phyloP scores from a whole-genome alignment of 2,329 filamentous ascomycete species.

The Calonectria hawksworthii region DNA sequence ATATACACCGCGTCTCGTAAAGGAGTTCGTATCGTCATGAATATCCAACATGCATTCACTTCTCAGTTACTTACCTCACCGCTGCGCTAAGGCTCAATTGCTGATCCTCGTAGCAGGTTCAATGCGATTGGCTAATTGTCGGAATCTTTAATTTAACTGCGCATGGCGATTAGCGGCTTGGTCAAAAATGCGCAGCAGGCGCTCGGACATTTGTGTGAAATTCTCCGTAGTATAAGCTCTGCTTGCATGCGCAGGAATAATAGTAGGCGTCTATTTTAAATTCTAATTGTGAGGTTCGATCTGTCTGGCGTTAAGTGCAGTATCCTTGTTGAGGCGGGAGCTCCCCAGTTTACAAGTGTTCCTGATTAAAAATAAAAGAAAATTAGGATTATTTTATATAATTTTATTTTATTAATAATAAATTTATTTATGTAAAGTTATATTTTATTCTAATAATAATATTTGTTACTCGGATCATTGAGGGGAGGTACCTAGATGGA shows the following conservation, averaged over 20 bases:
- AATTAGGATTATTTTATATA: no score
- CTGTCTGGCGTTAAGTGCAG: no score
- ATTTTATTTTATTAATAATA: no score
- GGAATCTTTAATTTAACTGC: not conserved
- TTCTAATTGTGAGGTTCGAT: not conserved
- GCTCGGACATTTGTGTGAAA: not conserved
- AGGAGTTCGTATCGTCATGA: not conserved
- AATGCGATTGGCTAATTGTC: not conserved
- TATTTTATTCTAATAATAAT: no score
- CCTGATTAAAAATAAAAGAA: no score
- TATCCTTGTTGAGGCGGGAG: no score
- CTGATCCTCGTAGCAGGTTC: not conserved
- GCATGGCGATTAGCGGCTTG: not conserved
- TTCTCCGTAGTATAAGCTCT: not conserved
- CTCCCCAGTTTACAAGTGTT: no score
- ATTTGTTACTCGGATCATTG: no score
- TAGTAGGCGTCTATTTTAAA: not conserved
- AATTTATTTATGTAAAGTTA: no score
- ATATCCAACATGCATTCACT: not conserved
- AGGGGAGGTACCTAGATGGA: no score
- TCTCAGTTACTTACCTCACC: not conserved
- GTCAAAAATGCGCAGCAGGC: not conserved
- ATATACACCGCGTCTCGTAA: not conserved
- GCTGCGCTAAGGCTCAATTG: not conserved
- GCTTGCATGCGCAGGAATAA: not conserved